Percentiles rank a stretch among this genome's conserved stretches.
Evolutionary conservation across 345 rosid species (phyloP).

Genomic region (Boechera retrofracta): DNA sequence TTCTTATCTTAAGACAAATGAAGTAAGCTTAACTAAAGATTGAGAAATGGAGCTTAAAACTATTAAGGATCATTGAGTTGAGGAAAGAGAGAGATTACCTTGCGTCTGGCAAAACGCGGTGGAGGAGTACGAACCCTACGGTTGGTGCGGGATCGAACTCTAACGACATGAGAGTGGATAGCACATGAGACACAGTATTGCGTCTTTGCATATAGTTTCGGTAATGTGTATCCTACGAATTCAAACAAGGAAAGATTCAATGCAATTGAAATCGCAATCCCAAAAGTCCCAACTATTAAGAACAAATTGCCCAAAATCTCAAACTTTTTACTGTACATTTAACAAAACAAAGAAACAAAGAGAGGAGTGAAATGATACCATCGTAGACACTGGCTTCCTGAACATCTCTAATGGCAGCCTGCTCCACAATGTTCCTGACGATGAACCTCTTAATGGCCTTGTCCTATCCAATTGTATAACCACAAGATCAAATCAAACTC

Average conservation of each 20-base stretch:
- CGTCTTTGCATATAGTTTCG: conserved; percentile 72
- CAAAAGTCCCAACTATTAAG: background rate
- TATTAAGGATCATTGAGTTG: background rate
- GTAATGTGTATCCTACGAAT: conserved; percentile 63
- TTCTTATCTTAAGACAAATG: background rate
- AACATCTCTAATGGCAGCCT: conserved; percentile 89
- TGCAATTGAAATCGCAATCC: background rate
- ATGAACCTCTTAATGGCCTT: conserved; percentile 85
- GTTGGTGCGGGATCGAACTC: conserved; percentile 81
- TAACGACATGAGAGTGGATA: conserved; percentile 86
- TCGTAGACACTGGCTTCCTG: conserved; percentile 90
- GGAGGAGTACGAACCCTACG: conserved; percentile 92
- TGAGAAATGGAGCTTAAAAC: background rate
- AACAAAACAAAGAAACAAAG: background rate
- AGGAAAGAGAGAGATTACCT: conserved; percentile 51
- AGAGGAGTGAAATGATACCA: conserved; percentile 43
- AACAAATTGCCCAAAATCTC: background rate
- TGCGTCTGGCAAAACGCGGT: conserved; percentile 81
- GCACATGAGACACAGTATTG: conserved; percentile 52
- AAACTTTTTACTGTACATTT: background rate
- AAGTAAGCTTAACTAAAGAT: background rate
- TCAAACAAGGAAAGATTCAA: background rate
- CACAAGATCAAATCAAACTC: background rate
- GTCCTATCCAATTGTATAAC: conserved; percentile 49
- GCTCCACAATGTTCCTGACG: conserved; percentile 95